Percentiles rank a stretch among this genome's conserved stretches.
Conservation (phyloP, 1,139 yeast genomes). For the Yamadazyma membranifaciens region DNA sequence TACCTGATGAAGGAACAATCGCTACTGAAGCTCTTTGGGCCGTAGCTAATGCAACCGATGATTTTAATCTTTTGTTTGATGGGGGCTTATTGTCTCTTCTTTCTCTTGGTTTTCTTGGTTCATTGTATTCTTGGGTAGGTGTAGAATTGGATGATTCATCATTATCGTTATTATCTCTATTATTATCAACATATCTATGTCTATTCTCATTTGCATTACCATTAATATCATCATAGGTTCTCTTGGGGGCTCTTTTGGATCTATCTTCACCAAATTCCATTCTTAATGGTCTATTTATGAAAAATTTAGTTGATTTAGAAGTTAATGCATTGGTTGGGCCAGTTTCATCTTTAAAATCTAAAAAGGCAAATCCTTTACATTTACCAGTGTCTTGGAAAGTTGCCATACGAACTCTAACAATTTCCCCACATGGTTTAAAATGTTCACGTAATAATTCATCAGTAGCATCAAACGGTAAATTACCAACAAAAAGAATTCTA, state of each 20-base stretch:
- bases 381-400: conserved; percentile 95
- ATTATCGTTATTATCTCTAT: background rate
- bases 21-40: conserved; percentile 93
- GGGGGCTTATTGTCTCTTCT: conserved; percentile 11
- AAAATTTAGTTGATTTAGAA: conserved; percentile 64
- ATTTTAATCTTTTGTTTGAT: conserved; percentile 52
- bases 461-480: conserved; percentile 90
- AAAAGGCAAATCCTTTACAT: conserved; percentile 94
- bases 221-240: conserved; percentile 22
- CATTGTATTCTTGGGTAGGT: conserved; percentile 15
- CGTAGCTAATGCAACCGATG: conserved; percentile 83
- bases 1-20: conserved; percentile 88
- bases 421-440: conserved; percentile 80
- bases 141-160: background rate
- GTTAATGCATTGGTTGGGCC: conserved; percentile 83
- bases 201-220: background rate
- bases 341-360: conserved; percentile 77
- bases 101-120: conserved; percentile 2
- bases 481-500: conserved; percentile 87
- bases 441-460: conserved; percentile 74
- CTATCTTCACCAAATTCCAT: conserved; percentile 96
- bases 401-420: conserved; percentile 84
- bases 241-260: conserved; percentile 65
- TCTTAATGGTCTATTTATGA: conserved; percentile 75
- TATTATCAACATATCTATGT: background rate